phyloP scores from a whole-genome alignment of 1,139 yeast genomes.

The Scheffersomyces segobiensis region DNA sequence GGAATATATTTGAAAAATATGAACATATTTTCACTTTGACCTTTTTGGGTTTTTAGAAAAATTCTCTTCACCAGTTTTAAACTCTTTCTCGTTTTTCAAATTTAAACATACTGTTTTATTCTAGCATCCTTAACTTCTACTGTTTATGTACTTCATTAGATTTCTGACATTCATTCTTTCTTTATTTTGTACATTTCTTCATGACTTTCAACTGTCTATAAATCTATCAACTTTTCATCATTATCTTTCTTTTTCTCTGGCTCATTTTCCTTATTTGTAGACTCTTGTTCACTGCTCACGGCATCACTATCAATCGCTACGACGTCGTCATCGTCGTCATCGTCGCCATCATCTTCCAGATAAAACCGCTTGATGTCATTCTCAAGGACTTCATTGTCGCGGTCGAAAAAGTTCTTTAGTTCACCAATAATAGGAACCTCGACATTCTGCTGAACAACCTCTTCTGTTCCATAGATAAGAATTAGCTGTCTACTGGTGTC shows the following conservation, averaged over 20 bases:
- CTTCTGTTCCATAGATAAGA: slow-evolving; percentile 20
- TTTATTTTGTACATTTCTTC: not conserved
- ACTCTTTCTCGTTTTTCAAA: too few relatives aligned
- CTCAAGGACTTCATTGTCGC: slow-evolving; percentile 16
- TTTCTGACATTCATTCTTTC: not conserved
- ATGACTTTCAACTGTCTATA: not conserved
- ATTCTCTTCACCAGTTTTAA: too few relatives aligned
- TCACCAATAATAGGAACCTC: slow-evolving; percentile 11
- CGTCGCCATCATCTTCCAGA: slow-evolving; percentile 1
- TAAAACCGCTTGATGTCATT: slow-evolving; percentile 2
- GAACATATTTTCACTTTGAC: too few relatives aligned
- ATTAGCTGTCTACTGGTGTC: slow-evolving; percentile 16
- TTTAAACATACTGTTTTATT: too few relatives aligned
- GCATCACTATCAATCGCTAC: not conserved
- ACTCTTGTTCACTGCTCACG: not conserved
- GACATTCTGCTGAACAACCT: slow-evolving; percentile 5
- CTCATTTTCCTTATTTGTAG: not conserved
- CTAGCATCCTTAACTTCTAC: too few relatives aligned
- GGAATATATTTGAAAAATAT: too few relatives aligned
- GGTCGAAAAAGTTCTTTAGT: slow-evolving; percentile 16
- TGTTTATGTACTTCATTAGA: not conserved
- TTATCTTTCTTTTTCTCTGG: not conserved
- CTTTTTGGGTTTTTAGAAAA: too few relatives aligned
- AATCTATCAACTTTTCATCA: slow-evolving; percentile 1
- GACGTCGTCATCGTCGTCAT: slow-evolving; percentile 1